Evolutionary conservation across 2,329 filamentous ascomycete species (phyloP), one percentile per base, ranked within the genome.

Genomic region (Cladosporium colombiae): DNA sequence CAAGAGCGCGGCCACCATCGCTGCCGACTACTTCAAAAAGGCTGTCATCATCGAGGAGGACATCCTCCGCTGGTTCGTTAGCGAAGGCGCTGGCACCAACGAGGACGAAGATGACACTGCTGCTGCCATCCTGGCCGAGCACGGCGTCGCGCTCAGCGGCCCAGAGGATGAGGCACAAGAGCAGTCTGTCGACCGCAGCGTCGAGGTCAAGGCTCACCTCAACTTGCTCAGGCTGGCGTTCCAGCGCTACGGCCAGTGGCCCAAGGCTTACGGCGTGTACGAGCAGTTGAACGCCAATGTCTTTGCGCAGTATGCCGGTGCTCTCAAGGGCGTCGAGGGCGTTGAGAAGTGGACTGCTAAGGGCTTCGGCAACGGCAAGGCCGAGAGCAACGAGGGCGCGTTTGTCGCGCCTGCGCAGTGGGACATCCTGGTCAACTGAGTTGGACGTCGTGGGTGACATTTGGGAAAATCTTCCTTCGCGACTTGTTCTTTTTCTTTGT

Each of bases 261-360:
- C 81, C 6, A 85, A 84, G 75, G 74, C 80, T 5, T 81, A 80
- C 69, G 73, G 68, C 10, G 81, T 83, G 70, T 85, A 84, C 68
- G 78, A 83, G 71, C 76, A 75, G 5, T 72, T 85, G 62, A 82
- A 81, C 58, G 78, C 77, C 0, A 76, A 82, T 57, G 60, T 84
- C 7, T 82, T 81, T 72, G 69, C 74, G 5, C 72, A 74, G 21
- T 84, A 79, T 68, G 73, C 73, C 4, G 65, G 69, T 5, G 75
- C 78, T 31, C 73, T 83, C 71, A 78, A 80, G 69, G 78, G 77
- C 0, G 72, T 78, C 0, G 78, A 81, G 65, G 81, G 80, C 1
- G 78, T 81, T 0, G 81, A 83, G 74, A 82, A 81, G 74, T 83
- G 82, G 82, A 73, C 78, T 62, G 72, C 80, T 14, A 81, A 82